phyloP scores from a whole-genome alignment of 371 early-diverging fungal species.

The Choanephora cucurbitarum region DNA sequence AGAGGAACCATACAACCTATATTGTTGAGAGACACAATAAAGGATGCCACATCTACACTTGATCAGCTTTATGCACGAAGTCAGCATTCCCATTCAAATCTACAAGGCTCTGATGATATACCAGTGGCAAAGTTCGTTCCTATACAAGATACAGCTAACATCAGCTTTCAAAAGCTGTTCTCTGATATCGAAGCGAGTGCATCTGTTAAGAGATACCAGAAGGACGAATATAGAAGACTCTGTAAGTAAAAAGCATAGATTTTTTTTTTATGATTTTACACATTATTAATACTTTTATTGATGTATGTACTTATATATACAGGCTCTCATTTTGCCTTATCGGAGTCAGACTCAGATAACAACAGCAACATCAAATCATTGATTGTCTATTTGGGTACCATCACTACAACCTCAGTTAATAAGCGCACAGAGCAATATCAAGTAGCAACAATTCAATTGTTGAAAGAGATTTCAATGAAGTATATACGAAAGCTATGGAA shows the following conservation, averaged over 20 bases:
- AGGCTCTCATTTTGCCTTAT: constrained; percentile 37
- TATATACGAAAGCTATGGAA: constrained; percentile 26
- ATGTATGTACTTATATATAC: not conserved
- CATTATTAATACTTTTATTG: not conserved
- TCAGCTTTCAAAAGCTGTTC: constrained; percentile 34
- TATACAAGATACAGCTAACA: constrained; percentile 28
- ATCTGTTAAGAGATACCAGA: constrained; percentile 25
- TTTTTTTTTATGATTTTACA: no score
- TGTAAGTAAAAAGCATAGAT: no score
- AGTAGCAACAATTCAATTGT: constrained; percentile 33
- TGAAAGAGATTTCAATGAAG: constrained; percentile 31
- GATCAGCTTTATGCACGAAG: no score
- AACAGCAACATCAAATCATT: constrained; percentile 24
- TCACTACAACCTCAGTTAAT: constrained; percentile 23
- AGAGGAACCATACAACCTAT: constrained; percentile 22
- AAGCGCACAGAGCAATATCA: constrained; percentile 28
- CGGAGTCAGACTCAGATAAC: no score
- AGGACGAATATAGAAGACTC: constrained; percentile 35
- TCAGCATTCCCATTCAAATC: no score
- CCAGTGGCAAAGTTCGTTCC: not conserved
- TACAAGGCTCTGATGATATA: not conserved
- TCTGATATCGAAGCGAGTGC: constrained; percentile 22
- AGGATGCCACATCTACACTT: constrained; percentile 16
- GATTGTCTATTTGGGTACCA: constrained; percentile 37
- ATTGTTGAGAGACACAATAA: constrained; percentile 19